Conservation (phyloP, 352 stramenopile genomes). For the Phytopythium sindhum region DNA sequence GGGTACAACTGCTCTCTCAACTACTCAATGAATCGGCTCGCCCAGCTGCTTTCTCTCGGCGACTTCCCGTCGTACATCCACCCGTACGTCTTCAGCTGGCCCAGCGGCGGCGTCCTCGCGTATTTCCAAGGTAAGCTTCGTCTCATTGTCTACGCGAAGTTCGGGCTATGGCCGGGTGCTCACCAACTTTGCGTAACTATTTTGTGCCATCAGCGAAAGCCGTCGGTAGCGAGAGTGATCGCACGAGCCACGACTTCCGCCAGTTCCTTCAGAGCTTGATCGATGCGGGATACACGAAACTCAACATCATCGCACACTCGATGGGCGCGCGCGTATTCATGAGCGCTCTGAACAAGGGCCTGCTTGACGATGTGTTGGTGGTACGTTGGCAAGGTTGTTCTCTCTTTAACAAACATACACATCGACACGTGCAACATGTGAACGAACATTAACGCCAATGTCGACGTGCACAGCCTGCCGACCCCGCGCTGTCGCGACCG, state of each 20-base stretch:
- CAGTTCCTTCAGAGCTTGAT: constrained; percentile 55
- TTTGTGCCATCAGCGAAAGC: constrained; percentile 24
- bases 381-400: constrained; percentile 11
- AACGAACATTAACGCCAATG: neutral
- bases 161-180: no score
- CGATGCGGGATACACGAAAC: constrained; percentile 54
- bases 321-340: constrained; percentile 68
- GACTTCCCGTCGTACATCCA: constrained; percentile 68
- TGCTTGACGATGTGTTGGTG: constrained; percentile 42
- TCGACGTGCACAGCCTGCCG: neutral
- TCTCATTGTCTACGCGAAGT: constrained; percentile 1
- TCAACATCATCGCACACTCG: constrained; percentile 66
- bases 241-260: constrained; percentile 36
- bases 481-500: neutral
- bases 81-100: constrained; percentile 75
- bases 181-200: neutral
- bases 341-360: constrained; percentile 36
- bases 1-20: constrained; percentile 72
- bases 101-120: constrained; percentile 49
- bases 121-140: constrained; percentile 43
- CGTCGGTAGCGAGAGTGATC: constrained; percentile 39
- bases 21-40: constrained; percentile 56
- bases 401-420: neutral
- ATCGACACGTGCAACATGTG: neutral
- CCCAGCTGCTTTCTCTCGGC: constrained; percentile 55